A percentile compares a stretch with the other conserved stretches of the same genome.
Evolutionary conservation across 1,284 basidiomycete genomes (phyloP).

Genomic region (Vanrija pseudolonga): DNA sequence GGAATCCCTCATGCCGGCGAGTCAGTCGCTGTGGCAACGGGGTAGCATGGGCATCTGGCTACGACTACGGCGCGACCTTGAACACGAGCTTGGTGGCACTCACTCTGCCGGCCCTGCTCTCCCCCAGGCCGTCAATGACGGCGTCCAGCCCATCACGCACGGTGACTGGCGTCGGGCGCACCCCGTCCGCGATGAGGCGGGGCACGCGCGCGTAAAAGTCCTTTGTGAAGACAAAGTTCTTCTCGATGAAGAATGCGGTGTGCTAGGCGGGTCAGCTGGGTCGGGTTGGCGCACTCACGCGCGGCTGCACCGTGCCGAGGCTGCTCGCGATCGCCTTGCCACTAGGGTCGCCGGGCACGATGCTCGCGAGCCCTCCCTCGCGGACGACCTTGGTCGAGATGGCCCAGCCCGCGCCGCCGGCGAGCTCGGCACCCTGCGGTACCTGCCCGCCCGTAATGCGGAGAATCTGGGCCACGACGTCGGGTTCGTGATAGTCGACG

Average conservation of each 20-base stretch:
- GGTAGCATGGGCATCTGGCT: no score
- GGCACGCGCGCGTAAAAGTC: slow-evolving; percentile 11
- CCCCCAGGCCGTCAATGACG: slow-evolving; percentile 11
- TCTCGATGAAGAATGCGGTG: no score
- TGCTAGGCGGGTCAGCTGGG: no score
- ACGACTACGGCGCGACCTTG: no score
- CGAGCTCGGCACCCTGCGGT: slow-evolving; percentile 10
- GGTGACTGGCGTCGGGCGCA: slow-evolving; percentile 25
- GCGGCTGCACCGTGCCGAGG: neutral
- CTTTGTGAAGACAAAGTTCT: neutral
- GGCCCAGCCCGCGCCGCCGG: slow-evolving; percentile 1
- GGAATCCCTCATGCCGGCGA: no score
- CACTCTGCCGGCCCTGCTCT: slow-evolving; percentile 9
- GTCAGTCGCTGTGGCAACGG: no score
- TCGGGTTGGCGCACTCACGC: neutral
- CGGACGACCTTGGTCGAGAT: neutral
- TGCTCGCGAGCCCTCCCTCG: neutral
- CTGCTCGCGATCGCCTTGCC: neutral
- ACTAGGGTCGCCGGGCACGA: neutral
- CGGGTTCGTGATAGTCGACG: slow-evolving; percentile 35
- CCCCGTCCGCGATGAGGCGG: slow-evolving; percentile 18
- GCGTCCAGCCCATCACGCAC: slow-evolving; percentile 19
- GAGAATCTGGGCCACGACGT: slow-evolving; percentile 21
- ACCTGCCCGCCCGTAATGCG: slow-evolving; percentile 24
- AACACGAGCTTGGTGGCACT: neutral